Percentiles rank a stretch among this genome's conserved stretches.
Evolutionary conservation across 2,329 filamentous ascomycete genomes (phyloP).

Genomic region (Aphanocladium album): DNA sequence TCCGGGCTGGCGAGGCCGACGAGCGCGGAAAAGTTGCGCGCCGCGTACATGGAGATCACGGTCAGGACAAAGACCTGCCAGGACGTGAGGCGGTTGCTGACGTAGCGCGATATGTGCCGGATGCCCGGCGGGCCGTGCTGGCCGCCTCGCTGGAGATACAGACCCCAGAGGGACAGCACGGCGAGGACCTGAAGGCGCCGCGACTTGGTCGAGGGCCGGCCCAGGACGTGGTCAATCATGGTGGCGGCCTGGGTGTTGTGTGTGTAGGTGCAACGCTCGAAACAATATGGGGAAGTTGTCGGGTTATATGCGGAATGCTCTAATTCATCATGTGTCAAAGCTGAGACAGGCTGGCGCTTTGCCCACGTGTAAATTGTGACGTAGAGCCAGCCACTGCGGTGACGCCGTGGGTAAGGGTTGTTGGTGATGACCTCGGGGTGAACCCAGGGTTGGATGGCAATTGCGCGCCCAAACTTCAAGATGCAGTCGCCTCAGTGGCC

Average conservation of each 20-base stretch:
- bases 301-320: neutral
- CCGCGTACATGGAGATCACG: conserved; percentile 84
- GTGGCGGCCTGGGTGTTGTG: neutral
- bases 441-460: neutral
- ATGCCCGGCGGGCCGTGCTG: conserved; percentile 81
- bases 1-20: conserved; percentile 89
- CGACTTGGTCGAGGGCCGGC: conserved; percentile 84
- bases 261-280: neutral
- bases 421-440: neutral
- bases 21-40: conserved; percentile 89
- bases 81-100: conserved; percentile 68
- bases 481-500: neutral
- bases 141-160: conserved; percentile 74
- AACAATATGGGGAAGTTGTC: neutral
- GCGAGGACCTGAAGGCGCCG: conserved; percentile 88
- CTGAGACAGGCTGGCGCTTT: neutral
- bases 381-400: neutral
- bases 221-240: conserved; percentile 84
- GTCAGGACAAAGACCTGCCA: conserved; percentile 89
- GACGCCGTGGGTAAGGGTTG: conserved; percentile 7
- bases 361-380: conserved; percentile 8
- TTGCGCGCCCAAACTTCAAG: neutral
- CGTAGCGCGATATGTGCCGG: conserved; percentile 63
- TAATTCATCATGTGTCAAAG: neutral
- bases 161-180: conserved; percentile 86